A percentile compares a stretch with the other conserved stretches of the same genome.
Conservation (phyloP, 2,329 filamentous ascomycete genomes). For the Lachnellula subtilissima region DNA sequence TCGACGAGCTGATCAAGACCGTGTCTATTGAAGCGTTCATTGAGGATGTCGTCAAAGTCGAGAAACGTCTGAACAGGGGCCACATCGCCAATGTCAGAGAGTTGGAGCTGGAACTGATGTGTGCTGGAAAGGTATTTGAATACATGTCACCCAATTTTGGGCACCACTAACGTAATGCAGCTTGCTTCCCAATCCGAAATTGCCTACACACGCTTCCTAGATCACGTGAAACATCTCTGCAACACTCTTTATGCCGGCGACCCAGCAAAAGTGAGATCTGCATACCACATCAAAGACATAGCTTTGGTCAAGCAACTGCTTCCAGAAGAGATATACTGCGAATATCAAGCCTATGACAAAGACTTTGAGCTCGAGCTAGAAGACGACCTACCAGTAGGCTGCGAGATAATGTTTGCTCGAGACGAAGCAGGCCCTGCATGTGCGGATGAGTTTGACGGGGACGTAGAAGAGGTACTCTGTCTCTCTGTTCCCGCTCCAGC, state of each 20-base stretch:
- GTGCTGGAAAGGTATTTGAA: constrained; percentile 18
- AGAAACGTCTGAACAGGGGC: constrained; percentile 13
- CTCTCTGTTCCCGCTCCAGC: not conserved
- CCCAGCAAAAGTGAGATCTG: constrained; percentile 5
- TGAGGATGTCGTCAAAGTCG: constrained; percentile 18
- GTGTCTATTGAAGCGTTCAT: constrained; percentile 18
- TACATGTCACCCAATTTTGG: not conserved
- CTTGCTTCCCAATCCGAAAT: constrained; percentile 19
- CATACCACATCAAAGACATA: constrained; percentile 19
- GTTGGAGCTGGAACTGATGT: constrained; percentile 24
- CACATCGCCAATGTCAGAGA: constrained; percentile 16
- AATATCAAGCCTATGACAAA: constrained; percentile 6
- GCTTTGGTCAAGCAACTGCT: constrained; percentile 17
- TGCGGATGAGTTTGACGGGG: constrained; percentile 1
- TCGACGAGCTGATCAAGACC: constrained; percentile 21
- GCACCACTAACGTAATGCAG: constrained; percentile 3
- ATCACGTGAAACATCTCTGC: constrained; percentile 18
- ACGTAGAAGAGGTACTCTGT: not conserved
- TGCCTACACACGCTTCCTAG: constrained; percentile 13
- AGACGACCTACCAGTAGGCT: constrained; percentile 3
- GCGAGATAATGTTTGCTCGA: not conserved
- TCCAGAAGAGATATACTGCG: constrained; percentile 17
- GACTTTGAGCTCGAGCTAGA: constrained; percentile 3
- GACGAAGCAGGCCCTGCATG: not conserved
- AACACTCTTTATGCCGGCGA: constrained; percentile 14